Percentiles rank a stretch among this genome's conserved stretches.
Evolutionary conservation across 345 rosid species (phyloP).

Genomic region (Populus alba): DNA sequence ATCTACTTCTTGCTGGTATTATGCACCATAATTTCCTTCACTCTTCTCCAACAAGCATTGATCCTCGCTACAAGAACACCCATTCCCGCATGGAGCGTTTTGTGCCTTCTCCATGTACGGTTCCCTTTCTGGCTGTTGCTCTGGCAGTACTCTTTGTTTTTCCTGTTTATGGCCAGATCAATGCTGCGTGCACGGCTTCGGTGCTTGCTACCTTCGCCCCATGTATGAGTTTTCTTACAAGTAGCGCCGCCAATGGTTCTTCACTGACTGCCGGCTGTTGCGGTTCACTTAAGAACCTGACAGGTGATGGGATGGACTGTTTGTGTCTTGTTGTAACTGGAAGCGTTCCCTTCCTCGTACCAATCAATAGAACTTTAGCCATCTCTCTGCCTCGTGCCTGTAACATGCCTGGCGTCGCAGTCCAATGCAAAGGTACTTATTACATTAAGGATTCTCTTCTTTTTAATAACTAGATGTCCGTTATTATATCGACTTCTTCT

Average conservation of each 20-base stretch:
- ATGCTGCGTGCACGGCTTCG: constrained; percentile 50
- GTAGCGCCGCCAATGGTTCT: constrained; percentile 53
- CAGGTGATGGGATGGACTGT: constrained; percentile 61
- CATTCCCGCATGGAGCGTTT: constrained; percentile 19
- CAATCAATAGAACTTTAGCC: constrained; percentile 73
- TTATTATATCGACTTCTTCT: neutral
- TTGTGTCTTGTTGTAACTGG: constrained; percentile 66
- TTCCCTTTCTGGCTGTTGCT: constrained; percentile 16
- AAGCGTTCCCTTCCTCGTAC: constrained; percentile 61
- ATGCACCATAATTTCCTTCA: neutral
- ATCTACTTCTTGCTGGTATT: neutral
- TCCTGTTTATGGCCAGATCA: constrained; percentile 46
- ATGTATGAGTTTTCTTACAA: constrained; percentile 65
- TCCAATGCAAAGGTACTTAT: constrained; percentile 65
- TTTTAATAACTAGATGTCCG: neutral
- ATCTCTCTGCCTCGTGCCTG: constrained; percentile 82
- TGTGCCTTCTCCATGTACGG: neutral
- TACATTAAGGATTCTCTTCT: neutral
- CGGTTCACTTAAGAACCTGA: constrained; percentile 53
- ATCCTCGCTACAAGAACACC: neutral
- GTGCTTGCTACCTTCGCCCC: constrained; percentile 54
- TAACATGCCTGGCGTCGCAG: constrained; percentile 73
- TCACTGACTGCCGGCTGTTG: constrained; percentile 65
- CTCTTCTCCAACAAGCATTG: neutral
- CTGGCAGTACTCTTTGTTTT: constrained; percentile 12